Evolutionary conservation across 306 rosid genomes (phyloP).

Genomic region (Fagus crenata): DNA sequence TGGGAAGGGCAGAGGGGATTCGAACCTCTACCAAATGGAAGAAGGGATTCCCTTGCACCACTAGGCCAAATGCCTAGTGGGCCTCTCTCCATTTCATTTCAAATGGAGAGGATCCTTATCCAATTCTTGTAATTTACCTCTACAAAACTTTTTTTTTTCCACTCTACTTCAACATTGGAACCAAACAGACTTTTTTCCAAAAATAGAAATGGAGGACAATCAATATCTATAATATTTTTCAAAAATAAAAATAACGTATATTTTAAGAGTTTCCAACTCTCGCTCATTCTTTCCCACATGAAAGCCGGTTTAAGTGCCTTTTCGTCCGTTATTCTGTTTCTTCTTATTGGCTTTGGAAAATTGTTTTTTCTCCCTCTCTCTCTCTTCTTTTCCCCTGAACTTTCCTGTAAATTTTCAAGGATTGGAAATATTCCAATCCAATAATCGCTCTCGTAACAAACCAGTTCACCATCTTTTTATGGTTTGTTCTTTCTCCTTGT

Average conservation of each 20-base stretch:
- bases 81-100: too few species aligned
- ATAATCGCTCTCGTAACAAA: constrained; percentile 24
- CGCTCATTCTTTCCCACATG: constrained; percentile 24
- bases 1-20: too few species aligned
- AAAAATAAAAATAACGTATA: background rate
- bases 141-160: too few species aligned
- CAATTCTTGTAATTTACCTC: too few species aligned
- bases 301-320: constrained; percentile 43
- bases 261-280: constrained; percentile 16
- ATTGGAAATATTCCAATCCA: constrained; percentile 23
- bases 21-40: too few species aligned
- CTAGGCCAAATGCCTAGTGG: too few species aligned
- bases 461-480: constrained; percentile 27
- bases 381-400: constrained; percentile 27
- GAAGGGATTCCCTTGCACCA: too few species aligned
- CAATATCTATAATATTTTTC: background rate
- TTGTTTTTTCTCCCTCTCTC: constrained; percentile 27
- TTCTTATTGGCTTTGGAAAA: constrained; percentile 34
- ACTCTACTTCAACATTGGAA: too few species aligned
- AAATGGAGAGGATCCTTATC: too few species aligned
- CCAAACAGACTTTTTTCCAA: too few species aligned
- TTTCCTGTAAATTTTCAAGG: constrained; percentile 24
- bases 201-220: too few species aligned
- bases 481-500: constrained; percentile 23
- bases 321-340: constrained; percentile 43